phyloP scores from a whole-genome alignment of 148 eudicot species.

The Vaccinium corymbosum region DNA sequence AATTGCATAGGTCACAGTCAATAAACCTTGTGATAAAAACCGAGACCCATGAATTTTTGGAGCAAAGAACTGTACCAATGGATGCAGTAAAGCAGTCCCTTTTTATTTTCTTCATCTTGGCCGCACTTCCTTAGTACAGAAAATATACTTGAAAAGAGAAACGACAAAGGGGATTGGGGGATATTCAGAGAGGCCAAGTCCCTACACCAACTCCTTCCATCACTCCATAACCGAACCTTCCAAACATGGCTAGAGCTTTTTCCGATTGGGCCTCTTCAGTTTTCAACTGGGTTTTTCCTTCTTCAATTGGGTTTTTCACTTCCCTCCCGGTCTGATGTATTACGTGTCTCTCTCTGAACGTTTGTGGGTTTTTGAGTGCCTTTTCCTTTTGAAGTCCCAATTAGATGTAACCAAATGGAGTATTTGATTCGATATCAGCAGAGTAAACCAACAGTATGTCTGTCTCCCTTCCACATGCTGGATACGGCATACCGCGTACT shows the following conservation, averaged over 20 bases:
- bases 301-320: neutral
- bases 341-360: neutral
- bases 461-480: no score
- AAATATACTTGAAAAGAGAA: neutral
- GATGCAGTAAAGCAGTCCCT: neutral
- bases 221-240: conserved; percentile 40
- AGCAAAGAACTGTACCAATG: neutral
- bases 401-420: conserved; percentile 13
- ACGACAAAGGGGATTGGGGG: conserved; percentile 17
- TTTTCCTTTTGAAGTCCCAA: neutral
- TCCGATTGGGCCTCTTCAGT: neutral
- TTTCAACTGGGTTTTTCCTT: neutral
- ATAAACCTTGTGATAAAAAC: neutral
- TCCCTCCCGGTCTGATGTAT: neutral
- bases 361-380: neutral
- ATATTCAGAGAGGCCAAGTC: conserved; percentile 56
- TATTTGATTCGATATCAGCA: neutral
- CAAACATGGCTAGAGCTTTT: conserved; percentile 7
- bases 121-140: neutral
- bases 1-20: neutral
- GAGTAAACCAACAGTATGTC: neutral
- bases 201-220: conserved; percentile 51
- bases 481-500: no score
- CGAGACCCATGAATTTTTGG: neutral
- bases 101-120: conserved; percentile 15